Evolutionary conservation across 2,329 filamentous ascomycete species (phyloP).

Genomic region (Neopestalotiopsis sp.): DNA sequence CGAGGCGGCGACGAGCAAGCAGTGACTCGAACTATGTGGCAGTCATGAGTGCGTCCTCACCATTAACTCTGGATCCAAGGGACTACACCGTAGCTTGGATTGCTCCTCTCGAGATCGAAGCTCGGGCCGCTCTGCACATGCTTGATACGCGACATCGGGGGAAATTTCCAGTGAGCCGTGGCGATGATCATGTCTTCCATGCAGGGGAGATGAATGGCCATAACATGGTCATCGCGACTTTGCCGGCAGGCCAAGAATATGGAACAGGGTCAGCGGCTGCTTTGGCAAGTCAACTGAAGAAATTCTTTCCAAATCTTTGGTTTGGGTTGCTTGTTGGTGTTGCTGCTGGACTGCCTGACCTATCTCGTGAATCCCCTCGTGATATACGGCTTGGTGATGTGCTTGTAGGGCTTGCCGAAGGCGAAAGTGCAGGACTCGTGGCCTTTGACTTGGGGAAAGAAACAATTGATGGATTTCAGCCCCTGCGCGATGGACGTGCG

Average conservation of each 20-base stretch:
- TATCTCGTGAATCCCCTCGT: conserved; percentile 26
- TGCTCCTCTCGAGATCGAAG: conserved; percentile 42
- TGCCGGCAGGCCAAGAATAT: conserved; percentile 40
- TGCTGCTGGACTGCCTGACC: conserved; percentile 38
- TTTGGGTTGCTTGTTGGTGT: conserved; percentile 43
- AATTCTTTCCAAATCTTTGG: conserved; percentile 40
- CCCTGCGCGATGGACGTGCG: conserved; percentile 28
- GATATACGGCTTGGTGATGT: conserved; percentile 46
- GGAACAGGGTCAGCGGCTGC: conserved; percentile 39
- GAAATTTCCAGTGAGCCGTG: conserved; percentile 33
- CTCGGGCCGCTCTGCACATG: conserved; percentile 38
- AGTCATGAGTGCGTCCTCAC: background rate
- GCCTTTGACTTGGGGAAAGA: conserved; percentile 41
- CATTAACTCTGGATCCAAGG: conserved; percentile 14
- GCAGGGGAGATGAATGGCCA: conserved; percentile 42
- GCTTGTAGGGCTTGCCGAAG: conserved; percentile 34
- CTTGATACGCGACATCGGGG: conserved; percentile 36
- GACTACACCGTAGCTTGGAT: conserved; percentile 43
- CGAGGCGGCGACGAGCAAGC: too few species aligned
- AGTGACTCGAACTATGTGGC: too few species aligned
- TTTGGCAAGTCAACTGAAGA: conserved; percentile 39
- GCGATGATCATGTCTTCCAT: conserved; percentile 42
- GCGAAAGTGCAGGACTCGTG: conserved; percentile 32
- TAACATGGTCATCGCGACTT: conserved; percentile 40
- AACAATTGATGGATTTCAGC: conserved; percentile 31